phyloP scores from a whole-genome alignment of 2,329 filamentous ascomycete genomes.

The Penicillium paneum region DNA sequence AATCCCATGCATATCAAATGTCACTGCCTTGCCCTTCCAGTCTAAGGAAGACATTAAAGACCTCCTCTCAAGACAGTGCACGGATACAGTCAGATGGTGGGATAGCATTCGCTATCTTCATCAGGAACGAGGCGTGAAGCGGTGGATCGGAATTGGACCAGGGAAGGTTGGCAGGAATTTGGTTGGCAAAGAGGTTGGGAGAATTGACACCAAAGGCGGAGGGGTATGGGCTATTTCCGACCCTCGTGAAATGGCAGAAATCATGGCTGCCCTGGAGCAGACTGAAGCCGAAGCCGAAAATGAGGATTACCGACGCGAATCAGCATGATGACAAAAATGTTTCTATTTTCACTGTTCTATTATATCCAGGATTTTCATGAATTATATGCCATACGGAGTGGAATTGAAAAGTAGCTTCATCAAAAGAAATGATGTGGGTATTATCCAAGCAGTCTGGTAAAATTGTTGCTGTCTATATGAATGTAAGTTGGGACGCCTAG shows the following conservation, averaged over 20 bases:
- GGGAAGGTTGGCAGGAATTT: slow-evolving; percentile 91
- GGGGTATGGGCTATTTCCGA: slow-evolving; percentile 91
- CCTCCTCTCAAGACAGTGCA: slow-evolving; percentile 72
- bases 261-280: slow-evolving; percentile 62
- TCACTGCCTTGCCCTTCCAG: slow-evolving; percentile 73
- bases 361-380: not conserved
- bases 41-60: slow-evolving; percentile 73
- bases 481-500: not conserved
- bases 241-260: slow-evolving; percentile 70
- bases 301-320: not conserved
- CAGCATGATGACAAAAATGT: not conserved
- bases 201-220: slow-evolving; percentile 77
- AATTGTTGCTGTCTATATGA: slow-evolving; percentile 51
- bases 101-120: slow-evolving; percentile 88
- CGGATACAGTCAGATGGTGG: slow-evolving; percentile 95
- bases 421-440: not conserved
- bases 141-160: slow-evolving; percentile 90
- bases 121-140: slow-evolving; percentile 72
- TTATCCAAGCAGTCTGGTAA: not conserved
- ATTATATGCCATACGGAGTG: not conserved
- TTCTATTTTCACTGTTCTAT: not conserved
- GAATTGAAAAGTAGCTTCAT: not conserved
- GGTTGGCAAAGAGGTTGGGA: slow-evolving; percentile 90
- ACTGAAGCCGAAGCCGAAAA: slow-evolving; percentile 47
- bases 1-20: slow-evolving; percentile 81